These are phyloP conservation scores for slime mould (Dictyostelium discoideum) DNA, from an alignment of 78 protist genomes.

Conservation along the genomic window DNA sequence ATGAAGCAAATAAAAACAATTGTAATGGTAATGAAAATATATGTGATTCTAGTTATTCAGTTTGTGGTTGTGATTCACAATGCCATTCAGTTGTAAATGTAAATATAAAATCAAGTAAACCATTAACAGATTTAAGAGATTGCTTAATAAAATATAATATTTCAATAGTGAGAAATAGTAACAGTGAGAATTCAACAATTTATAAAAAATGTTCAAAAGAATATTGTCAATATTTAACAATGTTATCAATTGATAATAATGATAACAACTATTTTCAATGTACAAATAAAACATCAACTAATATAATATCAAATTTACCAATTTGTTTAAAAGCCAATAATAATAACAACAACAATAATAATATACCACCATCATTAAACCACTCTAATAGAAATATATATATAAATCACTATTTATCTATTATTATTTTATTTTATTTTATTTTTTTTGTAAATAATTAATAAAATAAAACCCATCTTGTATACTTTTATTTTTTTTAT, in stretches of 20 bases:
- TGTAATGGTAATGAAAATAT: not conserved
- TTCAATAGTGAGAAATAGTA: not conserved
- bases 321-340: not conserved
- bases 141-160: not conserved
- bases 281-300: not conserved
- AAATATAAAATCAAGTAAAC: not conserved
- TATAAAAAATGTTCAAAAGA: not conserved
- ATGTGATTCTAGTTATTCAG: not conserved
- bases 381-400: not conserved
- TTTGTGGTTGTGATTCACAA: not conserved
- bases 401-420: too few species aligned
- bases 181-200: not conserved
- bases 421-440: too few species aligned
- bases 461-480: too few species aligned
- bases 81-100: not conserved
- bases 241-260: not conserved
- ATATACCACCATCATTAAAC: not conserved
- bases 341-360: too few species aligned
- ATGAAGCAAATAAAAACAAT: not conserved
- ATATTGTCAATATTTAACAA: constrained; percentile 2
- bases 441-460: too few species aligned
- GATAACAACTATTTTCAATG: not conserved
- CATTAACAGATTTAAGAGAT: not conserved
- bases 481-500: too few species aligned
- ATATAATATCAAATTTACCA: not conserved